Evolutionary conservation across 352 stramenopile genomes (phyloP), one percentile per base, ranked within the genome.

Genomic region (Phytophthora ramorum): DNA sequence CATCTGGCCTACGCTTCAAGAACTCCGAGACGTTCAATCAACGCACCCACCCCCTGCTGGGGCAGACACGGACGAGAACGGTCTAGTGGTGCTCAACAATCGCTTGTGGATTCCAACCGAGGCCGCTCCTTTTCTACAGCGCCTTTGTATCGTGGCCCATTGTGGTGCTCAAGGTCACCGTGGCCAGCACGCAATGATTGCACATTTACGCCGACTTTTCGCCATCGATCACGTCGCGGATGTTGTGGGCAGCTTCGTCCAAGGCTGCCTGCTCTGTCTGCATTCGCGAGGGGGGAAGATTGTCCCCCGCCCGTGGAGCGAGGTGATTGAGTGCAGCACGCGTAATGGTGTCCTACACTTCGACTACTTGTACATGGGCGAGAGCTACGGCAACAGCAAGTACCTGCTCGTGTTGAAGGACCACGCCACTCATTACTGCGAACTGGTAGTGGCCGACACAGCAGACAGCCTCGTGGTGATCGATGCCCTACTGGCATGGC

Each of bases 381-480:
- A 76, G 4, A 52, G 60, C 1, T 76, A 44, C n/a, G 53, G 49
- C 16, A 16, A 4, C 6, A 38, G 32, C 22, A 55, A 60, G 17
- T 78, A 78, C 37, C 16, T 78, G 13, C 56, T 79, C 0, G 60
- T 75, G 12, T 51, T 77, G 4, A 79, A 82, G n/a, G 74, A 79
- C 22, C 54, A 67, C n/a, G n/a, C n/a, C n/a, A n/a, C n/a, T n/a
- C n/a, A n/a, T n/a, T n/a, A n/a, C n/a, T n/a, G n/a, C n/a, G n/a
- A n/a, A n/a, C n/a, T n/a, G n/a, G n/a, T n/a, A n/a, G n/a, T n/a
- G n/a, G n/a, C n/a, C n/a, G n/a, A n/a, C n/a, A n/a, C n/a, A n/a
- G n/a, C n/a, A n/a, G n/a, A n/a, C n/a, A n/a, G n/a, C n/a, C n/a
- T n/a, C n/a, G n/a, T n/a, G n/a, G n/a, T n/a, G n/a, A n/a, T n/a